Base-by-base conservation (phyloP, 2,329 filamentous ascomycete species). In the Diaporthe australafricana region DNA sequence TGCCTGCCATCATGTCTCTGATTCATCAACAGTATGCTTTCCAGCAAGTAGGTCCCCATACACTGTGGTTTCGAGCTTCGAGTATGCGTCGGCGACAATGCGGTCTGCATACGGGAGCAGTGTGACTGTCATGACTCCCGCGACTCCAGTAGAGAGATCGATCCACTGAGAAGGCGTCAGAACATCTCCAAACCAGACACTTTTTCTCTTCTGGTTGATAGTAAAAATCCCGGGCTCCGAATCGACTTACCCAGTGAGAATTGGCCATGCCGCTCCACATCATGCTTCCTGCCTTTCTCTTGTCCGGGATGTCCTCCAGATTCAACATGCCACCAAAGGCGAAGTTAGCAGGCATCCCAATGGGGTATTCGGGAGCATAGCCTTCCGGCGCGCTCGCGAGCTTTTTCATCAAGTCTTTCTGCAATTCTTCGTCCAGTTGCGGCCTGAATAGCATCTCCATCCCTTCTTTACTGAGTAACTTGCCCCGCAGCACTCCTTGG, bases 381-480 rank as follows among this genome's bases (percentile, higher is more conserved):
- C 20, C 27, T 16, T 11, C 38, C 45, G 11, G 62, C 45, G 25
- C 40, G 3, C 27, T 20, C 0, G 20, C 38, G 1, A 68, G 20
- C 40, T 68, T 52, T 56, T 71, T 62, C 38, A 76, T n/a, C n/a
- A 45, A 57, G 47, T 75, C 53, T n/a, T 72, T 66, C 30, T 77
- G 65, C 30, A 72, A 74, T 16, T 35, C 11, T 8, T 69, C 55
- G 52, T 45, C 40, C 56, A 79, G 63, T 72, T 76, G 73, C n/a
- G 73, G 72, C 32, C 32, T 38, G 56, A 80, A 80, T 69, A 80
- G 55, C 40, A 65, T 16, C 65, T 56, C 50, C 2, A 72, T 70
- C 35, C 71, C 75, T 30, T 73, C 60, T 1, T 48, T 63, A 1
- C 25, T 48, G 30, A 79, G 55, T 1, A 79, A 50, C 68, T 42